Evolutionary conservation across 768 basidiomycete species (phyloP).

Genomic region (Agaricus blazei): DNA sequence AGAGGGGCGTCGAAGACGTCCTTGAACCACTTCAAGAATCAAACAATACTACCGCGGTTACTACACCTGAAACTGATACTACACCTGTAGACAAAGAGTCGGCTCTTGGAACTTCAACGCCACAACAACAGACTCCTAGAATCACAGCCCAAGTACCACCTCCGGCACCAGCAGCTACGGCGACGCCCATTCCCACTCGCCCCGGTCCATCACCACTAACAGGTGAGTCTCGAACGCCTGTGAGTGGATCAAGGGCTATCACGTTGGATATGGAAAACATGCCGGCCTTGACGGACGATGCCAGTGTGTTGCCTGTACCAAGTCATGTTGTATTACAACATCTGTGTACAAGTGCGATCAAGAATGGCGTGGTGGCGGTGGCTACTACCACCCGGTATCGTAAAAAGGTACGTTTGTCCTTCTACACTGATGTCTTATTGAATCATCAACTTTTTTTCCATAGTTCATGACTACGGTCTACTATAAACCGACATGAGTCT

Average conservation of each 20-base stretch:
- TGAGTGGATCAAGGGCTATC: slow-evolving; percentile 25
- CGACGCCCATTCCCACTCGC: slow-evolving; percentile 5
- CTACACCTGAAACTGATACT: slow-evolving; percentile 6
- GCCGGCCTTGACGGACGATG: slow-evolving; percentile 73
- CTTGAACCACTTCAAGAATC: not conserved
- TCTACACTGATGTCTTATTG: not conserved
- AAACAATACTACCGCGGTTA: slow-evolving; percentile 2
- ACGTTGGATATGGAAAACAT: slow-evolving; percentile 30
- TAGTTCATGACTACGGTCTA: slow-evolving; percentile 84
- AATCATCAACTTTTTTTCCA: slow-evolving; percentile 13
- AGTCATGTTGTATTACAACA: slow-evolving; percentile 94
- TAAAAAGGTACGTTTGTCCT: slow-evolving; percentile 63
- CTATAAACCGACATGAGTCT: slow-evolving; percentile 22
- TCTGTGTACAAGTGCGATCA: slow-evolving; percentile 90
- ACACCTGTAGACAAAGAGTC: slow-evolving; percentile 4
- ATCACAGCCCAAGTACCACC: not conserved
- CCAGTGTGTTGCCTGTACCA: slow-evolving; percentile 86
- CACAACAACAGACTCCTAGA: not conserved
- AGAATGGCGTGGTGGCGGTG: slow-evolving; percentile 89
- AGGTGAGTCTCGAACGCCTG: slow-evolving; percentile 3
- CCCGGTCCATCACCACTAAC: slow-evolving; percentile 3
- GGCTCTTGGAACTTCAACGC: not conserved
- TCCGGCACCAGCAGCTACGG: not conserved
- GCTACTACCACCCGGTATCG: slow-evolving; percentile 88
- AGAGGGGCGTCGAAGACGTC: not conserved